Evolutionary conservation across 108 stramenopile genomes (phyloP).

Genomic region (Asterionellopsis glacialis): DNA sequence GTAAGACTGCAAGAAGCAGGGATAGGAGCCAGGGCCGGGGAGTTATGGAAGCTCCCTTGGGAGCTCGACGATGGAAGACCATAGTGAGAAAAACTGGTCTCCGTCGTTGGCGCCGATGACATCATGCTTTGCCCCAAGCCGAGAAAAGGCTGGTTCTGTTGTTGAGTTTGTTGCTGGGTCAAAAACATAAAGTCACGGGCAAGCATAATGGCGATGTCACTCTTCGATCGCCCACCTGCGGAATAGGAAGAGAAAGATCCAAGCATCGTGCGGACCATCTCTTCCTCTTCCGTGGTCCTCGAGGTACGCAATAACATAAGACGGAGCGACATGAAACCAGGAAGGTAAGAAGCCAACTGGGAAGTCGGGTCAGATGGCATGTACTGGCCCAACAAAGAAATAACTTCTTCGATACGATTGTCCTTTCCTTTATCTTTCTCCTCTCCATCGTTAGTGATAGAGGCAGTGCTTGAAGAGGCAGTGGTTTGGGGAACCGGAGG

Average conservation of each 20-base stretch:
- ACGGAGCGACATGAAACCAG: conserved; percentile 59
- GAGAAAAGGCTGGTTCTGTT: not conserved
- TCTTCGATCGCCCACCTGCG: conserved; percentile 25
- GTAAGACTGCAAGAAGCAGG: conserved; percentile 16
- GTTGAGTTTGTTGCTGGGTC: conserved; percentile 4
- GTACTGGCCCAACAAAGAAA: conserved; percentile 41
- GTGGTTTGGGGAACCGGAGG: conserved; percentile 1
- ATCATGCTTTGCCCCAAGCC: not conserved
- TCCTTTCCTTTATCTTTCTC: conserved; percentile 3
- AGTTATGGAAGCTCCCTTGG: conserved; percentile 32
- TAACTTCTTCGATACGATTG: conserved; percentile 13
- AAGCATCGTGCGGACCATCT: conserved; percentile 40
- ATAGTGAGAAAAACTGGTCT: conserved; percentile 17
- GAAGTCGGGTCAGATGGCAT: conserved; percentile 52
- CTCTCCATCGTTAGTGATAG: too few species aligned
- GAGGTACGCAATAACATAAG: conserved; percentile 45
- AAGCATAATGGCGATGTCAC: conserved; percentile 58
- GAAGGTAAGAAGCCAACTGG: conserved; percentile 38
- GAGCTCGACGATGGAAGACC: conserved; percentile 11
- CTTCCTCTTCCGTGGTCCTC: conserved; percentile 44
- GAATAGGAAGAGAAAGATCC: conserved; percentile 51
- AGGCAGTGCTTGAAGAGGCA: not conserved
- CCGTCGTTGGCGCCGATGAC: conserved; percentile 5
- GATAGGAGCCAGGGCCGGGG: conserved; percentile 50
- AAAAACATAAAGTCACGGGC: conserved; percentile 64